Evolutionary conservation across 352 stramenopile species (phyloP), one percentile per base, ranked within the genome.

Genomic region (Phytophthora megakarya): DNA sequence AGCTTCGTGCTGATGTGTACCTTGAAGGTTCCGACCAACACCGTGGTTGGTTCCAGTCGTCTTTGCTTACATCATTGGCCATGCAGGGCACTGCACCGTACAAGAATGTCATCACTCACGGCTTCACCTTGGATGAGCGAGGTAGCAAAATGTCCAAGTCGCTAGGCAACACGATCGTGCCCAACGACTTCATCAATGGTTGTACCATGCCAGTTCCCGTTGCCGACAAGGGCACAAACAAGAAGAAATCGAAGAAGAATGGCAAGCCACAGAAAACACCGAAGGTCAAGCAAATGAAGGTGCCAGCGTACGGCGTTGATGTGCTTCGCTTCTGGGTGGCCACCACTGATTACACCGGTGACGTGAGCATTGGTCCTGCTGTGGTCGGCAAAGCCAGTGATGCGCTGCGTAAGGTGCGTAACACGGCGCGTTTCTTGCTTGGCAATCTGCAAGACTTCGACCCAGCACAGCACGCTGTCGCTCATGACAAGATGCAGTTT

Each of bases 111-210:
- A 87, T 99, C 59, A 99, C 97, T 9, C 98, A 99, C 78, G 98
- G 98, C 46, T 99, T 99, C 70, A 89, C 98, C 5, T 75, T 99
- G n/a, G 98, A 99, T 68, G 97, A 99, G 39, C 96, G 98, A 39
- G 98, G 96, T 16, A 93, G 88, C 61, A 99, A 99, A 81, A 99
- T 99, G 97, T 99, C 94, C 32, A 99, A 99, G 72, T 99, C 93
- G 25, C 72, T 99, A 2, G 98, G 98, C 47, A 99, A 99, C 70
- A 97, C 97, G 4, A 81, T 99, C 42, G 89, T 97, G 62, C 97
- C 97, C 6, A 70, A 84, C 19, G 76, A 97, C 55, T 95, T 99
- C 30, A 99, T 99, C 65, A 91, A 99, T 54, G 97, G 96, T 39
- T 72, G 67, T 22, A 77, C 74, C 2, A 70, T 88, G 69, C 33